phyloP scores from a whole-genome alignment of 169 alveolate genomes.

The Plasmodium cynomolgi region DNA sequence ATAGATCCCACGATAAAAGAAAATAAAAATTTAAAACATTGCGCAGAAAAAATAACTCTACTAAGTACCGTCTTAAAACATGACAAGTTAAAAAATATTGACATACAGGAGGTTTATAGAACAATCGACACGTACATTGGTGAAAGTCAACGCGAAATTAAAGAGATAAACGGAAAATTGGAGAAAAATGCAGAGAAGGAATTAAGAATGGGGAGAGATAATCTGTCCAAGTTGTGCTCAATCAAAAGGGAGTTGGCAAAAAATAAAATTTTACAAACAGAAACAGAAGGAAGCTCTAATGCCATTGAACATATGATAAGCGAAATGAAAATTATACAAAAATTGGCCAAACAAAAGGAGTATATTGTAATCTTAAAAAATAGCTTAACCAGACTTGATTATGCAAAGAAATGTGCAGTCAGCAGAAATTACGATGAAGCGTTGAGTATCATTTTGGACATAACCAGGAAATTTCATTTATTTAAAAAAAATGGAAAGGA shows the following conservation, averaged over 20 bases:
- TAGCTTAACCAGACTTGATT: slow-evolving; percentile 23
- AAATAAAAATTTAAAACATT: slow-evolving; percentile 23
- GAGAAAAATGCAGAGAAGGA: slow-evolving; percentile 13
- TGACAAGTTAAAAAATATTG: slow-evolving; percentile 15
- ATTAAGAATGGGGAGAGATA: slow-evolving; percentile 7
- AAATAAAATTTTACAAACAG: neutral
- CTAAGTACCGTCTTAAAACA: neutral
- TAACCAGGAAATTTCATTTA: slow-evolving; percentile 14
- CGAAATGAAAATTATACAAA: slow-evolving; percentile 57
- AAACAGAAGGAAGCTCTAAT: slow-evolving; percentile 17
- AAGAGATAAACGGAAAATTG: slow-evolving; percentile 7
- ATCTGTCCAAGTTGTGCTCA: neutral
- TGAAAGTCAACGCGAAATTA: slow-evolving; percentile 12
- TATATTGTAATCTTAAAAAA: slow-evolving; percentile 45
- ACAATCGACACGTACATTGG: slow-evolving; percentile 24
- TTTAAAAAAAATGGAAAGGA: slow-evolving; percentile 55
- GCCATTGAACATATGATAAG: slow-evolving; percentile 33
- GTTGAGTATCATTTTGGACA: slow-evolving; percentile 28
- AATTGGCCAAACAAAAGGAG: slow-evolving; percentile 43
- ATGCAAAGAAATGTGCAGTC: slow-evolving; percentile 63
- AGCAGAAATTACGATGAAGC: slow-evolving; percentile 53
- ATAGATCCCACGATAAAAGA: slow-evolving; percentile 3
- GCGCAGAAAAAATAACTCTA: slow-evolving; percentile 7
- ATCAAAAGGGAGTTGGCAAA: slow-evolving; percentile 36
- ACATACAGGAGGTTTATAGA: slow-evolving; percentile 18